These are phyloP conservation scores for Phytophthora ohioensis DNA, from an alignment of 352 stramenopile genomes.

Conservation along the genomic window DNA sequence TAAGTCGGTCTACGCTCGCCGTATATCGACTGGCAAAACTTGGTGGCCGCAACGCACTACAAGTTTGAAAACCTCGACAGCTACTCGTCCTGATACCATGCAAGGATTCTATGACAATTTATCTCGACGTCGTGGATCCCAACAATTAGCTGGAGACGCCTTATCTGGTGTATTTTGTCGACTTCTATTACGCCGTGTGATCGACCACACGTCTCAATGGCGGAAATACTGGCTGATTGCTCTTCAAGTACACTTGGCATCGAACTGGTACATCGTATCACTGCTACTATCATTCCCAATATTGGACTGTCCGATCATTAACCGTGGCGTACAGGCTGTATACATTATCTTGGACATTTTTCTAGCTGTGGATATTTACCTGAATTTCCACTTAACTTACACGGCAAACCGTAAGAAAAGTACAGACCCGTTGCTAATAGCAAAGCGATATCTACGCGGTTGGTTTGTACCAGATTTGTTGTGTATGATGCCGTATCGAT, in stretches of 20 bases:
- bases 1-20: conserved; percentile 54
- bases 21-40: conserved; percentile 34
- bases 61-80: conserved; percentile 11
- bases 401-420: conserved; percentile 39
- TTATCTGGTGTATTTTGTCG: conserved; percentile 8
- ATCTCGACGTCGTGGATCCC: conserved; percentile 23
- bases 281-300: conserved; percentile 52
- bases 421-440: conserved; percentile 30
- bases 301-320: conserved; percentile 26
- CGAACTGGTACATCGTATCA: conserved; percentile 52
- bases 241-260: conserved; percentile 50
- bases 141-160: not conserved
- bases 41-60: conserved; percentile 17
- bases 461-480: conserved; percentile 49
- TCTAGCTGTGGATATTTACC: conserved; percentile 53
- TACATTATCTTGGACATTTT: conserved; percentile 47
- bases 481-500: conserved; percentile 51
- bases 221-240: conserved; percentile 51
- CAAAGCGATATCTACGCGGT: conserved; percentile 36
- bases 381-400: conserved; percentile 56
- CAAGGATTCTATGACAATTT: conserved; percentile 55
- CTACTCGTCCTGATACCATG: conserved; percentile 24
- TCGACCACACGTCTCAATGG: conserved; percentile 41
- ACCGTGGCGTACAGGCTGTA: conserved; percentile 21
- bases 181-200: conserved; percentile 37